These are phyloP conservation scores for Neurospora sp. DNA, from an alignment of 2,329 filamentous ascomycete genomes.

Conservation along the genomic window DNA sequence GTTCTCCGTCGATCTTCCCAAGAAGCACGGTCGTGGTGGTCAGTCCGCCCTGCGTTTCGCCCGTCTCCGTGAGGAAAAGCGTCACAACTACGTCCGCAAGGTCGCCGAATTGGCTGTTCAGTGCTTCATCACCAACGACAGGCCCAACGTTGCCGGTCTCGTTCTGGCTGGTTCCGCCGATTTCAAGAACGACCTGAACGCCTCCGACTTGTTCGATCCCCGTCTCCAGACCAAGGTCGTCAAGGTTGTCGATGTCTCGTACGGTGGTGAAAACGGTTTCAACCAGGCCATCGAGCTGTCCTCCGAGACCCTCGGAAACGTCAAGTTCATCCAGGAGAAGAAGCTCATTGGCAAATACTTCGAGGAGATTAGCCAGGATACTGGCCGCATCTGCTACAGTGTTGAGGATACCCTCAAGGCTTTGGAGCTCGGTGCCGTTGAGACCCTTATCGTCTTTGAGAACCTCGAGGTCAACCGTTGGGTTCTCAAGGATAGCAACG, in stretches of 20 bases:
- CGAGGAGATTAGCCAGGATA: constrained; percentile 97
- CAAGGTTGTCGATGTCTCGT: constrained; percentile 98
- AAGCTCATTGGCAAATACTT: constrained; percentile 99
- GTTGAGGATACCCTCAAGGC: constrained; percentile 97
- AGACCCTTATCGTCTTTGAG: constrained; percentile 93
- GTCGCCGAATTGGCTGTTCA: constrained; percentile 96
- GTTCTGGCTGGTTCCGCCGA: constrained; percentile 96
- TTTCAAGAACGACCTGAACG: constrained; percentile 99
- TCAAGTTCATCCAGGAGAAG: constrained; percentile 99
- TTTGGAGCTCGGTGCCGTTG: constrained; percentile 86
- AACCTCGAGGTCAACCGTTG: constrained; percentile 93
- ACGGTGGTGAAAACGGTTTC: constrained; percentile 98
- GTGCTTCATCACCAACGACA: constrained; percentile 97
- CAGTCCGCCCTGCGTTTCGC: constrained; percentile 99
- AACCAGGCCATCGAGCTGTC: constrained; percentile 98
- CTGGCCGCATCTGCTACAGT: constrained; percentile 93
- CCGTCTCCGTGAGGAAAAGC: constrained; percentile 98
- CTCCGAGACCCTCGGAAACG: constrained; percentile 90
- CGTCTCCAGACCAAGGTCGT: constrained; percentile 92
- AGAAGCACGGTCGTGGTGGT: constrained; percentile 99
- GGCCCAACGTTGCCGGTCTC: constrained; percentile 92
- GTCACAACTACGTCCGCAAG: constrained; percentile 99
- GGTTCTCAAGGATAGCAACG: constrained; percentile 71
- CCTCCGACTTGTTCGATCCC: constrained; percentile 92
- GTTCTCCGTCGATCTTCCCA: constrained; percentile 95